A percentile compares a stretch with the other conserved stretches of the same genome.
These are phyloP conservation scores for Dentiscutata heterogama DNA, from an alignment of 371 early-diverging fungal genomes.

Conservation along the genomic window DNA sequence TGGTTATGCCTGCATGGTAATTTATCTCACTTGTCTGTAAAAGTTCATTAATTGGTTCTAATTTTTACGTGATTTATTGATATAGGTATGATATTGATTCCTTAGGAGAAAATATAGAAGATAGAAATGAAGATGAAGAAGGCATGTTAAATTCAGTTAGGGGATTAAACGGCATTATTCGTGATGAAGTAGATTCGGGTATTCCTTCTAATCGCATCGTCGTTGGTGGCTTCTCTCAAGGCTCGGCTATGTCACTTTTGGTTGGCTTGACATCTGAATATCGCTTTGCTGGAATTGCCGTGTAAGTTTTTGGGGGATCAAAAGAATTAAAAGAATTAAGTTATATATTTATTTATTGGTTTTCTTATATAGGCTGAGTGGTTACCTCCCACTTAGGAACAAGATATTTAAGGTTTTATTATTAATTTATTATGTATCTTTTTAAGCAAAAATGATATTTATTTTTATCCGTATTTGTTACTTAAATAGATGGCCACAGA, in stretches of 20 bases:
- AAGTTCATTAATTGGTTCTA: not conserved
- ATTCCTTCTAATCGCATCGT: slow-evolving; percentile 89
- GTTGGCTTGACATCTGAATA: slow-evolving; percentile 79
- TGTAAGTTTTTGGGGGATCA: slow-evolving; percentile 1
- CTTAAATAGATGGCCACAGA: slow-evolving; percentile 66
- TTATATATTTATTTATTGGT: slow-evolving; percentile 54
- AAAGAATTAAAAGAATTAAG: not conserved
- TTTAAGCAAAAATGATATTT: not conserved
- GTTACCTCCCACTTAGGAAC: slow-evolving; percentile 80
- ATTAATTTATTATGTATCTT: not conserved
- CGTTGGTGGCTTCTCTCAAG: slow-evolving; percentile 97
- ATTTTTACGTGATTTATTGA: slow-evolving; percentile 1
- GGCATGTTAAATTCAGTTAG: slow-evolving; percentile 75
- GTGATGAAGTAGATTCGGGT: slow-evolving; percentile 81
- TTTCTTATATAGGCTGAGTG: slow-evolving; percentile 73
- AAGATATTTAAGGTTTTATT: slow-evolving; percentile 59
- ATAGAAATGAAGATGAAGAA: slow-evolving; percentile 73
- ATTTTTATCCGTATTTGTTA: not conserved
- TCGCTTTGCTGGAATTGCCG: slow-evolving; percentile 67
- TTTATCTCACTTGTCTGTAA: slow-evolving; percentile 3
- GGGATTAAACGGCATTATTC: slow-evolving; percentile 76
- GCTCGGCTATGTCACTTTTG: slow-evolving; percentile 81
- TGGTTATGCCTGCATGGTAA: slow-evolving; percentile 85
- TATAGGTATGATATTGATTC: slow-evolving; percentile 82
- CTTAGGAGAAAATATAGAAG: slow-evolving; percentile 61